These are phyloP conservation scores for Saraca asoca DNA, from an alignment of 331 rosid species.

Conservation along the genomic window DNA sequence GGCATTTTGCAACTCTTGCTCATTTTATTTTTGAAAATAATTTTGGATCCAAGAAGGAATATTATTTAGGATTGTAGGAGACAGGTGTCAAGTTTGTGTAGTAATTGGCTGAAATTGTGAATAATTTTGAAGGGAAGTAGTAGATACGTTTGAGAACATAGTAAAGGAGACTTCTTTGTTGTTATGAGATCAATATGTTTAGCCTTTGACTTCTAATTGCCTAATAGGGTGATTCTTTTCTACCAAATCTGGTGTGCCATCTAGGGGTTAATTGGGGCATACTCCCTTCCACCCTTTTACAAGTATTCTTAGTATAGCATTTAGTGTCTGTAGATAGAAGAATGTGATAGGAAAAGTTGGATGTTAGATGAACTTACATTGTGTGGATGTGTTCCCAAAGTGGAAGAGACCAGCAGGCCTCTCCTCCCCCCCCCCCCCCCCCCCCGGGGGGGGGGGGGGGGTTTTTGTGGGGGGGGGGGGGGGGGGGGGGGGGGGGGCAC, in stretches of 20 bases:
- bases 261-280: not conserved
- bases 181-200: not conserved
- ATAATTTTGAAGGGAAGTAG: no score
- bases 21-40: not conserved
- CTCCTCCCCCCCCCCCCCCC: no score
- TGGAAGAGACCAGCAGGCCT: not conserved
- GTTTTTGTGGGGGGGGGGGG: no score
- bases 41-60: not conserved
- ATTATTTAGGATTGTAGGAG: not conserved
- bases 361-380: no score
- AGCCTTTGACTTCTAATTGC: no score
- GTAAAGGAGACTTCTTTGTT: not conserved
- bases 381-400: no score
- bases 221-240: not conserved
- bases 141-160: no score
- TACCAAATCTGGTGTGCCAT: not conserved
- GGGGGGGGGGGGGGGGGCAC: no score
- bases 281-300: not conserved
- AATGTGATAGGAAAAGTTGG: not conserved
- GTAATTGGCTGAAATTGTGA: not conserved
- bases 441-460: no score
- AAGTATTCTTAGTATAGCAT: not conserved
- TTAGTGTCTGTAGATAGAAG: not conserved
- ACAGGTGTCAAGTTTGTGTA: not conserved
- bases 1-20: not conserved